These are phyloP conservation scores for Lathyrus aphaca DNA, from an alignment of 306 rosid species.

Conservation along the genomic window DNA sequence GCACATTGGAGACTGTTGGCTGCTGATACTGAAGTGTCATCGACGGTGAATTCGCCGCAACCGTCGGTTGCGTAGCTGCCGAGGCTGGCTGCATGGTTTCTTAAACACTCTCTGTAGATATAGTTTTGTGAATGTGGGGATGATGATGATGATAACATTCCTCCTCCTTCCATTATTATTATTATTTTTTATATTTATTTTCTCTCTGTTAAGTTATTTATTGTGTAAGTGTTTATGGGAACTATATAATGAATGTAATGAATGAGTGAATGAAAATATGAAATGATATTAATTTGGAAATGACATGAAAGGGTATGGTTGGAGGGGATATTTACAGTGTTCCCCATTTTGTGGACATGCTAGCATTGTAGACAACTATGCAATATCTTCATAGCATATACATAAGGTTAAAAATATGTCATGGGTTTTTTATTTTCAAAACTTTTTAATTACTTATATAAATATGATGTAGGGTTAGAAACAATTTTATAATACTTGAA, in stretches of 20 bases:
- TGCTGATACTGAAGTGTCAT: constrained; percentile 41
- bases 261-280: background rate
- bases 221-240: constrained; percentile 5
- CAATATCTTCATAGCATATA: constrained; percentile 20
- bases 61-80: constrained; percentile 97
- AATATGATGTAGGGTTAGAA: background rate
- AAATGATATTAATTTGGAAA: constrained; percentile 10
- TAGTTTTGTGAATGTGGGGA: constrained; percentile 39
- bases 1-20: constrained; percentile 59
- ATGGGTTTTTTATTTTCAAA: constrained; percentile 12
- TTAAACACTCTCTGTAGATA: constrained; percentile 68
- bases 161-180: constrained; percentile 25
- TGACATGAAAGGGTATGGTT: constrained; percentile 45
- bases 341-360: constrained; percentile 51
- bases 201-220: background rate
- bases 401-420: background rate
- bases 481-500: background rate
- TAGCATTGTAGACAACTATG: constrained; percentile 51
- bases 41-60: constrained; percentile 80
- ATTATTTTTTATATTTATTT: background rate
- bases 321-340: constrained; percentile 43
- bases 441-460: background rate
- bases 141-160: constrained; percentile 25
- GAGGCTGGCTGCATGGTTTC: constrained; percentile 93
- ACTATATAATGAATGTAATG: constrained; percentile 31